A percentile compares a stretch with the other conserved stretches of the same genome.
Evolutionary conservation across 345 rosid species (phyloP).

Genomic region (Eucalyptus curtisii): DNA sequence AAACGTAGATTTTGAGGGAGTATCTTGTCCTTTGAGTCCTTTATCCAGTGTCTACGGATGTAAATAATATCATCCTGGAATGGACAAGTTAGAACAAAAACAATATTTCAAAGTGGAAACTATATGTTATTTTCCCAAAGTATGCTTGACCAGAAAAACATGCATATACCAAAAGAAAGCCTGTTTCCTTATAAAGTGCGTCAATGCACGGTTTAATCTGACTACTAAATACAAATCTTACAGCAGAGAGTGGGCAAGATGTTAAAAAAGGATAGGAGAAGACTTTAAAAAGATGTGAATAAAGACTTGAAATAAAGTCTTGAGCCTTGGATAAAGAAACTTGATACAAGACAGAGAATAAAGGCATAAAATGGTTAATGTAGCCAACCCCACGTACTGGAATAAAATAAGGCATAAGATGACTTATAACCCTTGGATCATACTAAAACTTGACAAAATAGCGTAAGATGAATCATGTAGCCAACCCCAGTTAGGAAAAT

Average conservation of each 20-base stretch:
- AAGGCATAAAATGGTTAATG: not conserved
- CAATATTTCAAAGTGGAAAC: not conserved
- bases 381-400: not conserved
- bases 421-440: not conserved
- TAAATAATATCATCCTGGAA: conserved; percentile 77
- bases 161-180: not conserved
- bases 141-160: not conserved
- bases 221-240: not conserved
- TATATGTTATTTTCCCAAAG: not conserved
- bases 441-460: not conserved
- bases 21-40: conserved; percentile 27
- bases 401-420: not conserved
- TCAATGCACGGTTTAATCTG: not conserved
- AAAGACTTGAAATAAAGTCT: not conserved
- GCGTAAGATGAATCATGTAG: not conserved
- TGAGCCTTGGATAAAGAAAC: not conserved
- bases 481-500: not conserved
- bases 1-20: conserved; percentile 63
- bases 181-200: not conserved
- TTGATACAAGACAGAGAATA: not conserved
- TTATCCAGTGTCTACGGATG: conserved; percentile 55
- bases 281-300: not conserved
- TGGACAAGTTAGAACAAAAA: not conserved
- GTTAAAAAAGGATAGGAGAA: not conserved
- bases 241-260: not conserved